Base-by-base conservation (phyloP, 148 eudicot genomes). In the Silene conica region DNA sequence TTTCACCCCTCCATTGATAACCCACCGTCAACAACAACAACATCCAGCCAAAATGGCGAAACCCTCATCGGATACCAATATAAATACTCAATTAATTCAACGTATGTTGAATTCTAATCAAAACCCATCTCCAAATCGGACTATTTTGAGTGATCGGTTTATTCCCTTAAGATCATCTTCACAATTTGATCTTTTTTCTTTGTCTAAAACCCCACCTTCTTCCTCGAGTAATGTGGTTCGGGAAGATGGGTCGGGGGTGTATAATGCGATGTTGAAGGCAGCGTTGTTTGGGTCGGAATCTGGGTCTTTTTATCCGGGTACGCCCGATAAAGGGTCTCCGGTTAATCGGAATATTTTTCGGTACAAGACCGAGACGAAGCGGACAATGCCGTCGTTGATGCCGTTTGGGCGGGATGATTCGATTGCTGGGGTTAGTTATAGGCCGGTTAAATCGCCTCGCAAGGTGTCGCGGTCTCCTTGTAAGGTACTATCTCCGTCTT, bases 391-490 rank as follows among this genome's bases (percentile, higher is more conserved):
- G 61, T 83, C 92, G 28, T 74, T 87, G 31, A 77, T 75, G 56
- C 97, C 97, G 19, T 86, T 87, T 28, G 98, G 87, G 75, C 81
- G 81, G 23, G 95, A 91, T 68, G 93, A 91, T 83, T 73, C 85
- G 78, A 74, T 86, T 28, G 85, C 88, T 16, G 96, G 97, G 45
- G 83, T 87, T 66, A 82, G 80, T 81, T 88, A 85, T 75, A 89
- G 90, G 59, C 98, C 96, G 23, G 92, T 91, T 5, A 91, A 94
- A 77, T 74, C 88, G 11, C 91, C 90, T 0, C 69, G 97, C 74
- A 94, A 91, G 69, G 88, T 94, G 23, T 83, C 97, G 0, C 82
- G 93, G 64, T 82, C 98, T 3, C 98, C 98, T 7, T 91, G 83
- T 69, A 91, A 94, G 98, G 98, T 94, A 48, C 16, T 11, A 1